phyloP scores from a whole-genome alignment of 225 moss, liverwort and hornwort genomes.

The Pseudisothecium myosuroides region DNA sequence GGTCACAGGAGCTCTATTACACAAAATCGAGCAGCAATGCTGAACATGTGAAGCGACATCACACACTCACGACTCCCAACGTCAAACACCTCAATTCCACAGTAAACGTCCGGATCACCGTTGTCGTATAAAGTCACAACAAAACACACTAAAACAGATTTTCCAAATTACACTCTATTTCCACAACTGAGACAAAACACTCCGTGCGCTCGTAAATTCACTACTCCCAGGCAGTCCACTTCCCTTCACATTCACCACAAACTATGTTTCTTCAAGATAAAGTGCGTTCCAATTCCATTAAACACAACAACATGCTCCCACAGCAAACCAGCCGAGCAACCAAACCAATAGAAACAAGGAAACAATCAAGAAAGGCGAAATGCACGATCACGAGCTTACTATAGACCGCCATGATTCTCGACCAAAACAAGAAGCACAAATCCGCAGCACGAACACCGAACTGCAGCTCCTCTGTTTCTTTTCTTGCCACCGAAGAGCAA shows the following conservation, averaged over 20 bases:
- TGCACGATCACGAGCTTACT: slow-evolving; percentile 2
- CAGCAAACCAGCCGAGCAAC: background rate
- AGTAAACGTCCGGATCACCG: background rate
- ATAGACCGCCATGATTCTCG: slow-evolving; percentile 17
- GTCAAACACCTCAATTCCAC: background rate
- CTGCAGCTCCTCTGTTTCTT: background rate
- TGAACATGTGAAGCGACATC: background rate
- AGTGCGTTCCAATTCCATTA: background rate
- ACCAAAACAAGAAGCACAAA: background rate
- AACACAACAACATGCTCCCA: background rate
- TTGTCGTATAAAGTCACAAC: background rate
- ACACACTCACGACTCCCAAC: background rate
- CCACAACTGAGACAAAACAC: background rate
- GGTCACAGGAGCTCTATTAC: background rate
- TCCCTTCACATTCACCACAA: background rate
- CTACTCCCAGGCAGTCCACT: background rate
- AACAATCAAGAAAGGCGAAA: background rate
- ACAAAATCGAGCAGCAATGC: background rate
- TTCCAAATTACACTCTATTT: background rate
- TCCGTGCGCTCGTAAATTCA: background rate
- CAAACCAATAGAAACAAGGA: background rate
- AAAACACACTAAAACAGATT: background rate
- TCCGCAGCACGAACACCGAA: background rate
- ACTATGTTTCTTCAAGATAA: background rate
- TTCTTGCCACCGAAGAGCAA: background rate